phyloP scores from a whole-genome alignment of 257 asterid species.

The Nicotiana sylvestris region DNA sequence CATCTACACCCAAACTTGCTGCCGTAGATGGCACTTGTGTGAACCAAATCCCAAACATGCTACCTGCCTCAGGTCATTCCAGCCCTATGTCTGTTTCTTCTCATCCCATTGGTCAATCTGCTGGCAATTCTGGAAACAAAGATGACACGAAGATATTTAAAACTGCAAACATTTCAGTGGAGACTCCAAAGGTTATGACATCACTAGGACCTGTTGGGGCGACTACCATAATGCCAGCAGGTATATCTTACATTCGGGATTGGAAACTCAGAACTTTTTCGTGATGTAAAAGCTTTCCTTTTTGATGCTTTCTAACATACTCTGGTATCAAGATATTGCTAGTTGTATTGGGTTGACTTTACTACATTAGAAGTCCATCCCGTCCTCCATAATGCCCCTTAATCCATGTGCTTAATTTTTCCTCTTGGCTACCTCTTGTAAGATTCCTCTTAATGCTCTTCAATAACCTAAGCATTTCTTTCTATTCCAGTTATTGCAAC shows the following conservation, averaged over 20 bases:
- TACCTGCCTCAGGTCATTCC: constrained; percentile 39
- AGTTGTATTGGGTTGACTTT: no score
- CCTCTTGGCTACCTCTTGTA: no score
- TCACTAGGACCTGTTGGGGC: constrained; percentile 43
- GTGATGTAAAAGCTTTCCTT: neutral
- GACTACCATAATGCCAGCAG: constrained; percentile 42
- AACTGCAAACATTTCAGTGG: constrained; percentile 31
- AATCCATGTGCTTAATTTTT: no score
- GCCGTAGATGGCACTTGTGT: constrained; percentile 34
- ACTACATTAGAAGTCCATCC: no score
- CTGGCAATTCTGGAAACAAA: constrained; percentile 26
- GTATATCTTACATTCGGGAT: constrained; percentile 16
- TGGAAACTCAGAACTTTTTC: neutral
- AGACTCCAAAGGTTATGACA: constrained; percentile 38
- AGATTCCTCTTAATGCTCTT: no score
- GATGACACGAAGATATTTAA: constrained; percentile 35
- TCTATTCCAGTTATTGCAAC: neutral
- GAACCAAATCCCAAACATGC: constrained; percentile 31
- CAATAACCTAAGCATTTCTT: neutral
- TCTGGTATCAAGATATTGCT: no score
- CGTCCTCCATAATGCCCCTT: no score
- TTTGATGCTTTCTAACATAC: neutral
- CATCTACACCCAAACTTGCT: constrained; percentile 40
- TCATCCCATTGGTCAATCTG: constrained; percentile 42
- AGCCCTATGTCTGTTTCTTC: constrained; percentile 68